These are phyloP conservation scores for Elaeis oleifera DNA, from an alignment of 202 grass and related monocot genomes.

Conservation along the genomic window DNA sequence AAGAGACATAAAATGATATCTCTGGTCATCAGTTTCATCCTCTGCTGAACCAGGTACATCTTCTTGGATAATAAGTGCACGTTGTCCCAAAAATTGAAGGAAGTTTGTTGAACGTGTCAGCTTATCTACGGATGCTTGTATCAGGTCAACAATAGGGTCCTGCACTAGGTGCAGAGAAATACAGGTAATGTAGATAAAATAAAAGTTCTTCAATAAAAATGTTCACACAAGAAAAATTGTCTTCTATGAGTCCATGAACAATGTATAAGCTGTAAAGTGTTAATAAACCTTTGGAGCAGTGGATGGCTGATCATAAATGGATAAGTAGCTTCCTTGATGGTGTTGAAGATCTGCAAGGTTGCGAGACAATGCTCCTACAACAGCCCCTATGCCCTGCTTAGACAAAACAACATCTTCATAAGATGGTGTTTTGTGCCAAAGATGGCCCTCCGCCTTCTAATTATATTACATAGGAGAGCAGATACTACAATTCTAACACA, in stretches of 20 bases:
- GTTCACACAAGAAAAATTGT: too few species aligned
- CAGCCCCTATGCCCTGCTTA: slow-evolving; percentile 80
- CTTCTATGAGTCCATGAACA: too few species aligned
- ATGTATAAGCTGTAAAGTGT: slow-evolving; percentile 10
- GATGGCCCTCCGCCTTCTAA: too few species aligned
- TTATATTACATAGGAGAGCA: too few species aligned
- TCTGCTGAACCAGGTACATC: slow-evolving; percentile 64
- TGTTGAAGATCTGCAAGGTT: slow-evolving; percentile 88
- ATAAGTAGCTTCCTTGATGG: slow-evolving; percentile 72
- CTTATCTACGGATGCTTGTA: slow-evolving; percentile 66
- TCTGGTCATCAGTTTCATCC: slow-evolving; percentile 61
- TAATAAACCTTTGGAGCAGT: slow-evolving; percentile 54
- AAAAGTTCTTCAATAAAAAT: too few species aligned
- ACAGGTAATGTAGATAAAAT: too few species aligned
- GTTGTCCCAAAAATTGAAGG: slow-evolving; percentile 94
- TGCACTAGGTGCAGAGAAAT: slow-evolving; percentile 33
- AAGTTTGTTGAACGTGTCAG: slow-evolving; percentile 83
- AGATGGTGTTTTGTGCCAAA: too few species aligned
- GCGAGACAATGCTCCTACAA: slow-evolving; percentile 80
- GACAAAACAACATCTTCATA: slow-evolving; percentile 2
- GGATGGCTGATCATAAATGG: slow-evolving; percentile 94
- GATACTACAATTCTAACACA: too few species aligned
- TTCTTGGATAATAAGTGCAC: slow-evolving; percentile 69
- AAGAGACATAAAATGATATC: slow-evolving; percentile 90
- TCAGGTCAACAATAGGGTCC: slow-evolving; percentile 86